A percentile compares a stretch with the other conserved stretches of the same genome.
Evolutionary conservation across 305 asterid species (phyloP).

Genomic region (Ilex paraguariensis): DNA sequence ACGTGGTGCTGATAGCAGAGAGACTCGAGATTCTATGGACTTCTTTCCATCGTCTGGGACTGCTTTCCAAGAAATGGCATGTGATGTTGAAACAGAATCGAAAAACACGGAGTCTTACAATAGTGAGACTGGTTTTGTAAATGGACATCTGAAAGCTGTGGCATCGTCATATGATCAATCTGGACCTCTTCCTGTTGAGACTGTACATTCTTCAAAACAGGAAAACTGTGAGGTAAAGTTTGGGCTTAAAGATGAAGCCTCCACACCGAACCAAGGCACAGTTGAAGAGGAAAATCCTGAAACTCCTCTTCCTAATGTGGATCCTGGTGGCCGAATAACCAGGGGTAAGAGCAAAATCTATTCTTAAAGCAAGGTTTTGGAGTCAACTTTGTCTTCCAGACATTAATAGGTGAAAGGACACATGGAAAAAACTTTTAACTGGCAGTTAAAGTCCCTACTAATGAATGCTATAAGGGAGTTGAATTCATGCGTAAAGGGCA

Average conservation of each 20-base stretch:
- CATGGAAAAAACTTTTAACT: no score
- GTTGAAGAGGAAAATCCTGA: conserved; percentile 44
- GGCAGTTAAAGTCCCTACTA: no score
- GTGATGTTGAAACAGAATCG: conserved; percentile 31
- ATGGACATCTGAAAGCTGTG: neutral
- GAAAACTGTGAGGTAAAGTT: conserved; percentile 39
- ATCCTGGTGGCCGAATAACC: conserved; percentile 37
- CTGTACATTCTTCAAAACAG: conserved; percentile 26
- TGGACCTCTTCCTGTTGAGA: neutral
- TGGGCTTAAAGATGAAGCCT: conserved; percentile 37
- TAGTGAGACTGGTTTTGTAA: conserved; percentile 8
- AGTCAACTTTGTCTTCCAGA: no score
- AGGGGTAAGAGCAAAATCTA: conserved; percentile 38
- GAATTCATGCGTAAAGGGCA: no score
- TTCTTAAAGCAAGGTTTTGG: neutral
- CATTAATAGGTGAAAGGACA: no score
- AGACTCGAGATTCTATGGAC: conserved; percentile 27
- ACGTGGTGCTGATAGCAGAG: conserved; percentile 38
- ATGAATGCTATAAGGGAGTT: no score
- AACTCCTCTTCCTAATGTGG: conserved; percentile 31
- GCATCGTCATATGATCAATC: neutral
- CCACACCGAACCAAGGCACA: conserved; percentile 45
- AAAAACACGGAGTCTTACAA: conserved; percentile 48
- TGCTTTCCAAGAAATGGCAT: conserved; percentile 29
- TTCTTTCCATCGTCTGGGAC: conserved; percentile 25